Percentiles rank a stretch among this genome's conserved stretches.
phyloP scores from a whole-genome alignment of 352 stramenopile genomes.

The Globisporangium echinulatum region DNA sequence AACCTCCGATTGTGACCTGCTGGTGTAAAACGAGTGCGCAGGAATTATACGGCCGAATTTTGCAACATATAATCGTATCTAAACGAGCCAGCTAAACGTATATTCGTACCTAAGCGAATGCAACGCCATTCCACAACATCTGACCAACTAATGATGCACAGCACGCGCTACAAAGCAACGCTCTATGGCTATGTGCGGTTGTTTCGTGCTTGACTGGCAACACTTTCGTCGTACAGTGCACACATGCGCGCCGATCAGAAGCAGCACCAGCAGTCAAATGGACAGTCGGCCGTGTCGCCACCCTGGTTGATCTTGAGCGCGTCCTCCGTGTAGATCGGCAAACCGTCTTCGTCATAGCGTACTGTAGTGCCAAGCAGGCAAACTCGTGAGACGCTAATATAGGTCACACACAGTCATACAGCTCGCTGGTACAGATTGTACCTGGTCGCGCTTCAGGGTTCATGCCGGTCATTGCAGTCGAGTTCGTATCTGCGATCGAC shows the following conservation, averaged over 20 bases:
- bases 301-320: slow-evolving; percentile 79
- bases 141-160: too few species aligned
- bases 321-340: slow-evolving; percentile 85
- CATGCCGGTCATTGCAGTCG: slow-evolving; percentile 39
- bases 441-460: slow-evolving; percentile 72
- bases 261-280: slow-evolving; percentile 90
- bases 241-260: slow-evolving; percentile 36
- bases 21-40: too few species aligned
- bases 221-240: not conserved
- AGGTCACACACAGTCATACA: slow-evolving; percentile 7
- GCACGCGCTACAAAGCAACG: too few species aligned
- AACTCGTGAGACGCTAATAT: too few species aligned
- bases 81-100: too few species aligned
- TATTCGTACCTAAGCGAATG: too few species aligned
- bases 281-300: slow-evolving; percentile 78
- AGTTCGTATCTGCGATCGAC: slow-evolving; percentile 61
- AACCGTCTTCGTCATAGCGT: slow-evolving; percentile 78
- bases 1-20: not conserved
- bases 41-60: too few species aligned
- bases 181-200: too few species aligned
- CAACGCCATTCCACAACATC: too few species aligned
- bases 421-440: slow-evolving; percentile 16
- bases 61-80: too few species aligned
- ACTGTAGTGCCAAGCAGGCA: slow-evolving; percentile 23
- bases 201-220: too few species aligned